Percentiles rank a stretch among this genome's conserved stretches.
Evolutionary conservation across 306 rosid species (phyloP).

Genomic region (Prunus mume): DNA sequence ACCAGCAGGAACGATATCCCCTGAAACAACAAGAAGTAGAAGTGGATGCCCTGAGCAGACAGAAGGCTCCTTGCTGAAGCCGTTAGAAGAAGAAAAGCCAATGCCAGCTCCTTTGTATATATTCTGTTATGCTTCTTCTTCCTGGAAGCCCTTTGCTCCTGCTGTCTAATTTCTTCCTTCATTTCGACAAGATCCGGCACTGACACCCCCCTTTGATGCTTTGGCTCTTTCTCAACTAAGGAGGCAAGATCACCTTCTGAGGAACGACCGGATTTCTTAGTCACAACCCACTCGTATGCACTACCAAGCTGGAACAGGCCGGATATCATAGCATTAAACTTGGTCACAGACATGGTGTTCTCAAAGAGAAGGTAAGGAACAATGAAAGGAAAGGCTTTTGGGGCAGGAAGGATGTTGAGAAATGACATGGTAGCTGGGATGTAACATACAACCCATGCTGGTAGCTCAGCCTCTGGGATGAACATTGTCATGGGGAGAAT

Average conservation of each 20-base stretch:
- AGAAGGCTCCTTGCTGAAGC: conserved; percentile 90
- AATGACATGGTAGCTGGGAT: conserved; percentile 90
- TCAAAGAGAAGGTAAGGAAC: conserved; percentile 94
- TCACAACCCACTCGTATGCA: conserved; percentile 94
- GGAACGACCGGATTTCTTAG: conserved; percentile 90
- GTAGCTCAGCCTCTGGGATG: conserved; percentile 78
- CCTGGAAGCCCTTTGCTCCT: conserved; percentile 37
- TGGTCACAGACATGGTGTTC: conserved; percentile 92
- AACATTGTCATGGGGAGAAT: conserved; percentile 97
- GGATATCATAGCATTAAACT: conserved; percentile 92
- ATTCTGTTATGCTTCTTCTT: conserved; percentile 79
- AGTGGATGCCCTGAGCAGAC: conserved; percentile 95
- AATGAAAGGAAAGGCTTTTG: conserved; percentile 85
- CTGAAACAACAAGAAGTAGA: conserved; percentile 90
- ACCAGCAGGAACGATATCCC: conserved; percentile 85
- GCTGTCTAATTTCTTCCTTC: conserved; percentile 60
- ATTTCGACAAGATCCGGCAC: conserved; percentile 61
- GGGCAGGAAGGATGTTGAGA: conserved; percentile 89
- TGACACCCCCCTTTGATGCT: conserved; percentile 56
- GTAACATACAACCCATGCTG: conserved; percentile 87
- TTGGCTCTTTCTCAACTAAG: conserved; percentile 57
- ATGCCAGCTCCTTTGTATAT: conserved; percentile 73
- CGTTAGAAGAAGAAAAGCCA: conserved; percentile 80
- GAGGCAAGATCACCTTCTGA: conserved; percentile 80
- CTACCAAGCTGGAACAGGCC: conserved; percentile 90